These are phyloP conservation scores for Lactuca saligna DNA, from an alignment of 129 eudicot genomes.

Conservation along the genomic window DNA sequence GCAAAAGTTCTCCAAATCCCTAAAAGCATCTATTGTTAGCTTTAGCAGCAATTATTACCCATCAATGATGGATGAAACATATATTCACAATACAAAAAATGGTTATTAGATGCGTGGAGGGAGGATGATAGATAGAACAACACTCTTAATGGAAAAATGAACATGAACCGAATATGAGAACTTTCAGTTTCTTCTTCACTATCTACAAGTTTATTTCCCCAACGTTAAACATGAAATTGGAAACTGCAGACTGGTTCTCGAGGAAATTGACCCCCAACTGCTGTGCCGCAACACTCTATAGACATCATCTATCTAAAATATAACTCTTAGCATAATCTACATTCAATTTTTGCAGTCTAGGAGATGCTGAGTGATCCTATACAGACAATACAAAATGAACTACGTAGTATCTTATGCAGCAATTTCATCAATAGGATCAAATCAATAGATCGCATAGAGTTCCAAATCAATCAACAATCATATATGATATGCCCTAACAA, in stretches of 20 bases:
- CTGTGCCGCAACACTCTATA: constrained; percentile 4
- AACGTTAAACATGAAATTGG: background rate
- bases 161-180: background rate
- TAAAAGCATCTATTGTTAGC: too few species aligned
- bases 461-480: constrained; percentile 28
- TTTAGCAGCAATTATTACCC: background rate
- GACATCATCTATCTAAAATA: background rate
- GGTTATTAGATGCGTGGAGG: background rate
- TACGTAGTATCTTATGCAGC: constrained; percentile 22
- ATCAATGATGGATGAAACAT: background rate
- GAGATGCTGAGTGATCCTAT: constrained; percentile 10
- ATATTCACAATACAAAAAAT: background rate
- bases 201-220: background rate
- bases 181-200: constrained; percentile 3
- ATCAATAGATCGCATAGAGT: constrained; percentile 34
- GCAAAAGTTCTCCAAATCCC: too few species aligned
- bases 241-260: constrained; percentile 9
- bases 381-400: constrained; percentile 1
- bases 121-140: background rate
- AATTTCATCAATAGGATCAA: constrained; percentile 19
- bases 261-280: constrained; percentile 6
- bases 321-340: constrained; percentile 22
- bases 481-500: background rate
- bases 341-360: constrained; percentile 1
- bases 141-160: background rate